These are phyloP conservation scores for Eutreptiella sp. DNA, from an alignment of 208 protist species.

Conservation along the genomic window DNA sequence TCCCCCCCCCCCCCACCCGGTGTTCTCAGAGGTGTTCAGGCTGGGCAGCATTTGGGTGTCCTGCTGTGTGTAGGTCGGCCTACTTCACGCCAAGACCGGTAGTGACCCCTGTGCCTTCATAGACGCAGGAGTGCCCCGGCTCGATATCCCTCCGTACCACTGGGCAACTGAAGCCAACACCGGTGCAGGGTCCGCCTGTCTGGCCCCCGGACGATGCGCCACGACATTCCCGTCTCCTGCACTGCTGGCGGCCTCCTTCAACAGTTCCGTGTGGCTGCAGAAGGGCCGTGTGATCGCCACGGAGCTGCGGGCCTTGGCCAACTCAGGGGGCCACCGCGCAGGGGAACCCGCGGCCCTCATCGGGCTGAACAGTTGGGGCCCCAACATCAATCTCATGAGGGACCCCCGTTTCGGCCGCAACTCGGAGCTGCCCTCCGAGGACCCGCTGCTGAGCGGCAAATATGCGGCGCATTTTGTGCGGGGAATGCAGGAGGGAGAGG, in stretches of 20 bases:
- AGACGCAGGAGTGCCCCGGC: too few relatives aligned
- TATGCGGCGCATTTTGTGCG: slow-evolving; percentile 1
- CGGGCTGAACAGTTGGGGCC: slow-evolving; percentile 27
- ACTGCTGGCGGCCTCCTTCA: slow-evolving; percentile 22
- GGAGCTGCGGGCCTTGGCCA: slow-evolving; percentile 14
- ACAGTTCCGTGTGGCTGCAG: slow-evolving; percentile 12
- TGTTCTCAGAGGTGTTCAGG: too few relatives aligned
- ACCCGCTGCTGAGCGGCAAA: slow-evolving; percentile 22
- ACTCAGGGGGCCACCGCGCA: background rate
- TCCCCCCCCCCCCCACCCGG: too few relatives aligned
- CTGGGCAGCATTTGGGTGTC: too few relatives aligned
- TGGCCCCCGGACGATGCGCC: too few relatives aligned
- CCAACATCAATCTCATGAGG: slow-evolving; percentile 26
- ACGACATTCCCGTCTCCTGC: slow-evolving; percentile 27
- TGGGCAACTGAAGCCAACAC: too few relatives aligned
- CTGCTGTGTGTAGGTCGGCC: too few relatives aligned
- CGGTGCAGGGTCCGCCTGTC: too few relatives aligned
- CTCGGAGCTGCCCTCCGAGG: slow-evolving; percentile 27
- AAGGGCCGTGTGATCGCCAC: slow-evolving; percentile 26
- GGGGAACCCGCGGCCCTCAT: background rate
- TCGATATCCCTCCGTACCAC: too few relatives aligned
- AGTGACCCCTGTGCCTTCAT: too few relatives aligned
- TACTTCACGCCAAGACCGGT: too few relatives aligned
- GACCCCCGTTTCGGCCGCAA: slow-evolving; percentile 33
- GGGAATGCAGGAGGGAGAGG: slow-evolving; percentile 15